phyloP scores from a whole-genome alignment of 495 filamentous ascomycete species.

The Hypoxylon rickii region DNA sequence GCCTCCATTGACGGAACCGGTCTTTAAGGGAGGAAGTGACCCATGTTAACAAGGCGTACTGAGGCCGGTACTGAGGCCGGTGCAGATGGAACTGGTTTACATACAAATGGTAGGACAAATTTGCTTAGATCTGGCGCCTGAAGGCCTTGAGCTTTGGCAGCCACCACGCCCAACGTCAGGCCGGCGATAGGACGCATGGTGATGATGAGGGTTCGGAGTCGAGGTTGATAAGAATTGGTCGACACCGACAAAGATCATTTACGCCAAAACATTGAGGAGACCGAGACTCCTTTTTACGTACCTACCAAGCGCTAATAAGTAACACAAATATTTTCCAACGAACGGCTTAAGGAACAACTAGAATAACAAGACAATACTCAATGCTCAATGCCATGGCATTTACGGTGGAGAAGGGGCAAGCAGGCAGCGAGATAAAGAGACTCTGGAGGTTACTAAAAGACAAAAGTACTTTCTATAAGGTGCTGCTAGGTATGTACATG shows the following conservation, averaged over 20 bases:
- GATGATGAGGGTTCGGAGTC: constrained; percentile 6
- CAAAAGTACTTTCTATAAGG: too few relatives aligned
- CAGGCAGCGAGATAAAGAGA: too few relatives aligned
- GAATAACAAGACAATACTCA: constrained; percentile 4
- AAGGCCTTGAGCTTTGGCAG: constrained; percentile 4
- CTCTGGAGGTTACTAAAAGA: too few relatives aligned
- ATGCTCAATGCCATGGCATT: too few relatives aligned
- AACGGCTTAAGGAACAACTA: constrained; percentile 2
- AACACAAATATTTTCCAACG: constrained; percentile 1
- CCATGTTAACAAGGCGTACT: not conserved
- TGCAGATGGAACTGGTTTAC: too few relatives aligned
- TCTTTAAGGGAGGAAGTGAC: constrained; percentile 27
- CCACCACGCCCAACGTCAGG: constrained; percentile 10
- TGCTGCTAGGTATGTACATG: too few relatives aligned
- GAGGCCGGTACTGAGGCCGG: not conserved
- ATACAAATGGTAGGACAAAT: constrained; percentile 29
- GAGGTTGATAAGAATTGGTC: constrained; percentile 7
- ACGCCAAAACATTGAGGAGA: constrained; percentile 8
- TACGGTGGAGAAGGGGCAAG: too few relatives aligned
- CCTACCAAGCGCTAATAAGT: too few relatives aligned
- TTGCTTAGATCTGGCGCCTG: constrained; percentile 17
- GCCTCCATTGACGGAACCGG: constrained; percentile 55
- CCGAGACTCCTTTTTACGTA: not conserved
- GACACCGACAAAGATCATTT: constrained; percentile 7
- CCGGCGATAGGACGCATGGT: constrained; percentile 22